These are phyloP conservation scores for Pneumocystis sp. DNA, from an alignment of 1,139 yeast genomes.

Conservation along the genomic window DNA sequence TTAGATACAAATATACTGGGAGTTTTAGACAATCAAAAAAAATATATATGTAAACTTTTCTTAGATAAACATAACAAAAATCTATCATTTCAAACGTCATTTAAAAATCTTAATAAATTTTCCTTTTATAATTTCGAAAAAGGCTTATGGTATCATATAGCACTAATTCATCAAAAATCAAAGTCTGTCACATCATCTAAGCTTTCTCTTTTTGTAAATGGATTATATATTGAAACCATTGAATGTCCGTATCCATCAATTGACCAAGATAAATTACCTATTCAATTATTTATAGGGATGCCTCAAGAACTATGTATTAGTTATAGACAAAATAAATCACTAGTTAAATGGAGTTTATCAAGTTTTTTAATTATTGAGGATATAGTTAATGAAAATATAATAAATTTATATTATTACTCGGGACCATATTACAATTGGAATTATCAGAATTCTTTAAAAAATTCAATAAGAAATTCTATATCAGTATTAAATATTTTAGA, in stretches of 20 bases:
- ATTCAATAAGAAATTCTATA: constrained; percentile 20
- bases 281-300: constrained; percentile 18
- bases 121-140: constrained; percentile 10
- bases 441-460: constrained; percentile 27
- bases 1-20: constrained; percentile 16
- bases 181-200: constrained; percentile 17
- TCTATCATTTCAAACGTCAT: constrained; percentile 16
- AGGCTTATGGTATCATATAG: constrained; percentile 15
- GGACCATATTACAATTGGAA: constrained; percentile 30
- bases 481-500: constrained; percentile 23
- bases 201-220: constrained; percentile 25
- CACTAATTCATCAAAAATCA: constrained; percentile 15
- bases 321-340: not conserved
- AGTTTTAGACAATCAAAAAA: constrained; percentile 14
- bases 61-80: constrained; percentile 15
- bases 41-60: constrained; percentile 15
- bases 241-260: constrained; percentile 16
- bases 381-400: constrained; percentile 25
- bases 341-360: not conserved
- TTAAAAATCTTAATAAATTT: constrained; percentile 13
- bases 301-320: constrained; percentile 9
- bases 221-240: constrained; percentile 23
- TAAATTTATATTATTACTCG: constrained; percentile 25
- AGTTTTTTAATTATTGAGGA: constrained; percentile 16
- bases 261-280: constrained; percentile 14